Evolutionary conservation across 495 filamentous ascomycete genomes (phyloP).

Genomic region (Tetracladium setigerum): DNA sequence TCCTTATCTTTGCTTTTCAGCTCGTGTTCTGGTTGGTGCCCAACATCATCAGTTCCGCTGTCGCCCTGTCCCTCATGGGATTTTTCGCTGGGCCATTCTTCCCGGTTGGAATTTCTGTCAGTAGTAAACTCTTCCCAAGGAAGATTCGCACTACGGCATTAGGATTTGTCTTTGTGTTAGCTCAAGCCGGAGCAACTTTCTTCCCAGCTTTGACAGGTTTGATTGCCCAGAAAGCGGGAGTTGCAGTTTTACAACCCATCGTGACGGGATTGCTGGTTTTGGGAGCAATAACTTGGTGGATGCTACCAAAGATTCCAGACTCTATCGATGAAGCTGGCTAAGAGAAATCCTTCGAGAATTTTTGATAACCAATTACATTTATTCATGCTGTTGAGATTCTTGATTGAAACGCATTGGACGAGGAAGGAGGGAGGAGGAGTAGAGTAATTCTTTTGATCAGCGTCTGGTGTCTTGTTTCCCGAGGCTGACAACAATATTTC

Average conservation of each 20-base stretch:
- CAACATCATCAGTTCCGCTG: slow-evolving; percentile 62
- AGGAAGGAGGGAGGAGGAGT: too few species aligned
- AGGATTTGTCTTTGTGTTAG: slow-evolving; percentile 38
- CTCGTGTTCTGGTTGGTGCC: slow-evolving; percentile 60
- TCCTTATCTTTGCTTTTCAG: too few species aligned
- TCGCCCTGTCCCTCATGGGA: slow-evolving; percentile 60
- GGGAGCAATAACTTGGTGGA: slow-evolving; percentile 34
- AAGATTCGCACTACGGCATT: slow-evolving; percentile 32
- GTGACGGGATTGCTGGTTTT: slow-evolving; percentile 37
- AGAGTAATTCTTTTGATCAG: too few species aligned
- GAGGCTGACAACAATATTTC: too few species aligned
- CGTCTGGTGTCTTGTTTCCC: too few species aligned
- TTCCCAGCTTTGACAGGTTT: slow-evolving; percentile 45
- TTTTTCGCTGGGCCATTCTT: slow-evolving; percentile 57
- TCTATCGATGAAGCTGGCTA: too few species aligned
- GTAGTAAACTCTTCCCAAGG: slow-evolving; percentile 28
- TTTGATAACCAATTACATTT: too few species aligned
- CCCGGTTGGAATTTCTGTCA: slow-evolving; percentile 26
- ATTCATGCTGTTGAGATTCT: too few species aligned
- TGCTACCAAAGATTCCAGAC: slow-evolving; percentile 32
- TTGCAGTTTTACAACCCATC: slow-evolving; percentile 42
- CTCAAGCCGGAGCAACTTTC: slow-evolving; percentile 39
- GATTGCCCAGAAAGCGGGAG: slow-evolving; percentile 36
- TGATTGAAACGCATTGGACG: too few species aligned
- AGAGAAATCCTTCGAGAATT: too few species aligned